Base-by-base conservation (phyloP, 495 filamentous ascomycete genomes). In the Ramalina intermedia region DNA sequence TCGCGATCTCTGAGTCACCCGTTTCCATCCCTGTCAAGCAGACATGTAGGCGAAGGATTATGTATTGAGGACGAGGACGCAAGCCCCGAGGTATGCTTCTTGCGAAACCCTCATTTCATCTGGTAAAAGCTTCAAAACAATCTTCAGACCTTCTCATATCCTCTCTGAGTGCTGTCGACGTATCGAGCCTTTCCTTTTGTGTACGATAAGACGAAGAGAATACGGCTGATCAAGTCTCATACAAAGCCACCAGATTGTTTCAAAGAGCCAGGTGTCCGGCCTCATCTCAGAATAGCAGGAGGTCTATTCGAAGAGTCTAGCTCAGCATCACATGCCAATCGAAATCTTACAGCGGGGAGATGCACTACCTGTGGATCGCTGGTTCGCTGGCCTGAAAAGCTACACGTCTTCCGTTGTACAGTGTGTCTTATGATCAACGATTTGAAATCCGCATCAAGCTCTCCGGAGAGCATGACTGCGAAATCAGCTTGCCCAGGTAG, bases 361-460 rank as follows among this genome's bases (percentile, higher is more conserved):
- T 94, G 87, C 58, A 80, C 81, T 69, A 87, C 85, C 11, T 94
- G 89, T 61, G 83, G 81, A 60, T 84, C 81, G 43, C 76, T 78
- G 37, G 78, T 94, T 42, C 79, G 80, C 43, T 94, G 87, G 85
- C 87, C 89, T n/a, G 75, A 72, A 50, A 71, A 81, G 48, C 60
- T 90, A 54, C 73, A 74, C 23, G 71, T 81, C 38, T 95, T 89
- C 65, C 74, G 86, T 55, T 96, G 89, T 63, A 83, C 84, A 29
- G 78, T 83, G 42, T 96, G 89, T 63, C 67, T 87, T 56, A 94
- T 84, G 42, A 77, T 96, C 56, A 94, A 91, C 55, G 88, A 94
- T 59, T 59, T 94, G 42, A 74, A 76, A 50, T 77, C 77, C 18
- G 21, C 50, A n/a, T 17, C 39, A 36, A 12, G 53, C 17, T n/a